A percentile compares a stretch with the other conserved stretches of the same genome.
phyloP scores from a whole-genome alignment of 768 basidiomycete genomes.

The Termitomyces sp. region DNA sequence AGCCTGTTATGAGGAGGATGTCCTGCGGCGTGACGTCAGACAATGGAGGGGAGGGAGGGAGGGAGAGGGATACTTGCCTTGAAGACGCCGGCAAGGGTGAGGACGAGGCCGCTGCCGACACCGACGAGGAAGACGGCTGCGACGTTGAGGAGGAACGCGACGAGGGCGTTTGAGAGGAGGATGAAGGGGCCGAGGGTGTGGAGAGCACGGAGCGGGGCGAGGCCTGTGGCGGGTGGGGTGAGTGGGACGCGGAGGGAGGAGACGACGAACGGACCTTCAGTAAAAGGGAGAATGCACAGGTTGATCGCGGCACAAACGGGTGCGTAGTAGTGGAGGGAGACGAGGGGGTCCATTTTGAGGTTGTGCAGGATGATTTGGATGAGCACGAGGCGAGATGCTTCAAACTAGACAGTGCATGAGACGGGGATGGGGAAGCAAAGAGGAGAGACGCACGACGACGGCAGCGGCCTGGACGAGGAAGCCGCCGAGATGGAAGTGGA shows the following conservation, averaged over 20 bases:
- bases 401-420: slow-evolving; percentile 47
- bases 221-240: slow-evolving; percentile 9
- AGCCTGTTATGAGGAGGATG: slow-evolving; percentile 89
- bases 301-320: slow-evolving; percentile 94
- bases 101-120: slow-evolving; percentile 78
- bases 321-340: slow-evolving; percentile 94
- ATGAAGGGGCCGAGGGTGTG: slow-evolving; percentile 60
- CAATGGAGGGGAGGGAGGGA: no score
- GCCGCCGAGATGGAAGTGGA: slow-evolving; percentile 79
- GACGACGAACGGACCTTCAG: slow-evolving; percentile 71
- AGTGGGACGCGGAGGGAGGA: not conserved
- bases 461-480: slow-evolving; percentile 87
- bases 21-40: no score
- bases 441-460: slow-evolving; percentile 56
- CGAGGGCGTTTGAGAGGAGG: slow-evolving; percentile 75
- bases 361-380: slow-evolving; percentile 94
- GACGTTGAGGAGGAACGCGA: slow-evolving; percentile 87
- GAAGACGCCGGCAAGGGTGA: slow-evolving; percentile 92
- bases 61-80: slow-evolving; percentile 45
- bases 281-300: slow-evolving; percentile 80
- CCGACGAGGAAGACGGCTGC: slow-evolving; percentile 94
- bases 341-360: slow-evolving; percentile 95
- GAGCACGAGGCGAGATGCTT: slow-evolving; percentile 92
- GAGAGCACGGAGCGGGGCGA: slow-evolving; percentile 78
- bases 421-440: not conserved